These are phyloP conservation scores for Magnolia sinica DNA, from an alignment of 164 flowering plant genomes.

Conservation along the genomic window DNA sequence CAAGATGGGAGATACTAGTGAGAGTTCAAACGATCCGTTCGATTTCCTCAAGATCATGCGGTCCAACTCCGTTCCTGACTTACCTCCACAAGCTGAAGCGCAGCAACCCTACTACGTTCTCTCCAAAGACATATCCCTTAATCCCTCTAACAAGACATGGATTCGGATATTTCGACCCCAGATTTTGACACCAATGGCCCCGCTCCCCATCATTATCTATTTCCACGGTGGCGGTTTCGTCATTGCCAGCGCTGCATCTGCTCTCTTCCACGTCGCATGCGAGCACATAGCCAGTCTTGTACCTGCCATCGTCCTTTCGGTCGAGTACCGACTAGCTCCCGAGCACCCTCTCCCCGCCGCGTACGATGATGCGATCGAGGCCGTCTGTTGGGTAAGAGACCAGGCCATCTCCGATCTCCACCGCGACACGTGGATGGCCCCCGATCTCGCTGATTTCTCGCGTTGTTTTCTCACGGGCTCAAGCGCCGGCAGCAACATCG, in stretches of 20 bases:
- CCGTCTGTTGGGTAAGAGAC: slow-evolving; percentile 33
- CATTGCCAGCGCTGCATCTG: slow-evolving; percentile 30
- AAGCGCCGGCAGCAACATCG: slow-evolving; percentile 14
- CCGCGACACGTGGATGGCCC: slow-evolving; percentile 30
- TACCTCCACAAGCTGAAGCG: background rate
- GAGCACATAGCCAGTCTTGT: slow-evolving; percentile 31
- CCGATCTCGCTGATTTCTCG: slow-evolving; percentile 4
- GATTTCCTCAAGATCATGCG: background rate
- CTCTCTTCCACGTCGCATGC: slow-evolving; percentile 32
- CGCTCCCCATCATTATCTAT: slow-evolving; percentile 45
- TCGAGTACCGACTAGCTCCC: slow-evolving; percentile 51
- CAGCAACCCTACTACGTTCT: background rate
- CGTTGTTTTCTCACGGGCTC: slow-evolving; percentile 9
- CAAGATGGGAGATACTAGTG: no score
- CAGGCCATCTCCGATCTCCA: slow-evolving; percentile 3
- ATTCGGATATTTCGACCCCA: background rate
- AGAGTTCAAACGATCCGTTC: slow-evolving; percentile 2
- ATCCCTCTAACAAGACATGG: background rate
- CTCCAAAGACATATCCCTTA: slow-evolving; percentile 3
- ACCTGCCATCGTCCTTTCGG: slow-evolving; percentile 35
- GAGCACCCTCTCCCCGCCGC: slow-evolving; percentile 62
- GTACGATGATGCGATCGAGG: slow-evolving; percentile 42
- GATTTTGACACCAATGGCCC: background rate
- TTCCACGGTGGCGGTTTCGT: slow-evolving; percentile 27
- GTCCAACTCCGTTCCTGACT: background rate